Percentiles rank a stretch among this genome's conserved stretches.
phyloP scores from a whole-genome alignment of 345 rosid species.

The Murraya koenigii region DNA sequence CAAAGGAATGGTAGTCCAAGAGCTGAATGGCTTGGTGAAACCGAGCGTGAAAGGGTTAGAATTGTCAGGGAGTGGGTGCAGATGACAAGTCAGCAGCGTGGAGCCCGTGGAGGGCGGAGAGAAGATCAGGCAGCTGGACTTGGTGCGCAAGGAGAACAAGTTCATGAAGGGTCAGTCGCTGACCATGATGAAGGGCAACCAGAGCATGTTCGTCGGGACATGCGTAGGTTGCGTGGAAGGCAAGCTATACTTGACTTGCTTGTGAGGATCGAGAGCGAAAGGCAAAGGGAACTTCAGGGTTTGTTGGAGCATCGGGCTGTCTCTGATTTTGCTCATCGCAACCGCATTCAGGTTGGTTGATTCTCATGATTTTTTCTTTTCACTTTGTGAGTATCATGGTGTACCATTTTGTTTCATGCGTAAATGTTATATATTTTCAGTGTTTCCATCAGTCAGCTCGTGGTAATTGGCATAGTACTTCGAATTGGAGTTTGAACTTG shows the following conservation, averaged over 20 bases:
- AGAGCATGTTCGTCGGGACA: slow-evolving; percentile 67
- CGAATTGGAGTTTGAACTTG: not conserved
- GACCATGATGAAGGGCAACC: slow-evolving; percentile 74
- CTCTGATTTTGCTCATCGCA: slow-evolving; percentile 98
- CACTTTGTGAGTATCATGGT: not conserved
- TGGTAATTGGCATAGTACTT: not conserved
- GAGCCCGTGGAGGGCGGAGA: slow-evolving; percentile 55
- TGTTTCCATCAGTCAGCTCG: not conserved
- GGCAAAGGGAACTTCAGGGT: slow-evolving; percentile 86
- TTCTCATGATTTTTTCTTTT: not conserved
- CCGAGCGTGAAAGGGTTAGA: slow-evolving; percentile 97
- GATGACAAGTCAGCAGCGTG: slow-evolving; percentile 93
- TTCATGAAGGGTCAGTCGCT: slow-evolving; percentile 49
- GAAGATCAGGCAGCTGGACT: slow-evolving; percentile 50
- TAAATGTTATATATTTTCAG: not conserved
- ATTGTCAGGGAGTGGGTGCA: slow-evolving; percentile 97
- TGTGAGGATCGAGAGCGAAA: slow-evolving; percentile 82
- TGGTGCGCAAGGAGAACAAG: slow-evolving; percentile 49
- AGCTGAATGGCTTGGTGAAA: slow-evolving; percentile 97
- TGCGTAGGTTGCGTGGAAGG: slow-evolving; percentile 87
- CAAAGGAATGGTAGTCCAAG: slow-evolving; percentile 64
- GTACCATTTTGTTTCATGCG: not conserved
- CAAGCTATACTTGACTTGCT: slow-evolving; percentile 89
- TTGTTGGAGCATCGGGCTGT: slow-evolving; percentile 96
- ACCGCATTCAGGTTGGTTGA: slow-evolving; percentile 84